These are phyloP conservation scores for Pyrenochaeta sp. DNA, from an alignment of 2,329 filamentous ascomycete species.

Conservation along the genomic window DNA sequence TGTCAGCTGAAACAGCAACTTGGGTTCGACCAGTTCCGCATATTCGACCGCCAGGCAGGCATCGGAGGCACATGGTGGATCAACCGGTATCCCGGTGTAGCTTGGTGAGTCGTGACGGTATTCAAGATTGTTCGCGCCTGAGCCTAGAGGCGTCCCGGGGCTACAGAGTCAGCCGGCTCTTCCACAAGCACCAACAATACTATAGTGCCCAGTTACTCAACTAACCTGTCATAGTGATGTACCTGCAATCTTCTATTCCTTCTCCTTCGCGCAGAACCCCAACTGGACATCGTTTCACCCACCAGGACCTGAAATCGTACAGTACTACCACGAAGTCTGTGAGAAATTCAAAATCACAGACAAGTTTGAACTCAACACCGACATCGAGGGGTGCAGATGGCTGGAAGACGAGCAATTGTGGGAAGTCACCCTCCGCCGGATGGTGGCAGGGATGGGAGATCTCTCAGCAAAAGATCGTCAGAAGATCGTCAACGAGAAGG, in stretches of 20 bases:
- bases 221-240: constrained; percentile 47
- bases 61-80: constrained; percentile 72
- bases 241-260: constrained; percentile 65
- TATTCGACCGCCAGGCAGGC: constrained; percentile 67
- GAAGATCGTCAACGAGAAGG: constrained; percentile 54
- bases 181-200: too few relatives aligned
- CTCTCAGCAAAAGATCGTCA: constrained; percentile 58
- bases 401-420: constrained; percentile 63
- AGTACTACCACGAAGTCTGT: constrained; percentile 64
- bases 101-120: constrained; percentile 30
- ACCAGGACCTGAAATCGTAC: constrained; percentile 59
- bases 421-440: constrained; percentile 62
- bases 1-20: constrained; percentile 66
- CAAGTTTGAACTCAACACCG: constrained; percentile 67
- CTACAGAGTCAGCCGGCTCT: neutral
- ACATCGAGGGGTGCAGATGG: constrained; percentile 63
- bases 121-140: neutral
- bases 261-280: constrained; percentile 63
- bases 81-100: constrained; percentile 65
- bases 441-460: constrained; percentile 64
- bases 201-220: neutral
- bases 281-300: constrained; percentile 62
- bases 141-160: neutral
- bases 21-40: constrained; percentile 65
- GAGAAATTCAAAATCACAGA: constrained; percentile 62